Evolutionary conservation across 805 yeast species (phyloP).

Genomic region (Starmerella apicola): DNA sequence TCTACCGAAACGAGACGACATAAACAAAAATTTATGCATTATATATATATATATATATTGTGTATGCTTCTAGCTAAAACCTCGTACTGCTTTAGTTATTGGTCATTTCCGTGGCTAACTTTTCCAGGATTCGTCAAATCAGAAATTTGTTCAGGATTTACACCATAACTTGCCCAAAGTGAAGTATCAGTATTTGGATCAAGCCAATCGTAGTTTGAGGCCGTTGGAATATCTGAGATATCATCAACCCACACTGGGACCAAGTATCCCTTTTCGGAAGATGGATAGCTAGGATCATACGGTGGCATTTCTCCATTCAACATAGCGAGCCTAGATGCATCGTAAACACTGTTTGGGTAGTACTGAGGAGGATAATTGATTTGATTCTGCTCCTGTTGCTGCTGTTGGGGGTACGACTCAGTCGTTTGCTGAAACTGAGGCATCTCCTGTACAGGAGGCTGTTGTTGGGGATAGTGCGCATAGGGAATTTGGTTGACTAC

Average conservation of each 20-base stretch:
- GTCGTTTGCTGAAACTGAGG: no score
- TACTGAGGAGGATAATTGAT: background rate
- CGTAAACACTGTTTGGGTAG: background rate
- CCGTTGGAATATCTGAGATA: background rate
- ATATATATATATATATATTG: no score
- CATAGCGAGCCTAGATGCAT: background rate
- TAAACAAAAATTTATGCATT: no score
- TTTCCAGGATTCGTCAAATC: background rate
- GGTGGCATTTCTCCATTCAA: conserved; percentile 5
- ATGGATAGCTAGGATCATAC: conserved; percentile 3
- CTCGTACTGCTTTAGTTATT: no score
- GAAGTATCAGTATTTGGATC: conserved; percentile 2
- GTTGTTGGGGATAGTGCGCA: no score
- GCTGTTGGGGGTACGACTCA: no score
- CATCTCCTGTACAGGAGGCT: no score
- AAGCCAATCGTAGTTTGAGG: conserved; percentile 1
- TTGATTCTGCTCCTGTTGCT: no score
- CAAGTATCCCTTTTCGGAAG: conserved; percentile 5
- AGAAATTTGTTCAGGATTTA: background rate
- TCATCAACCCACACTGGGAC: conserved; percentile 9
- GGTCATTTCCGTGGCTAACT: no score
- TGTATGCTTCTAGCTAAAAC: no score
- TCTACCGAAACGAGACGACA: no score
- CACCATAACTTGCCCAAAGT: background rate
- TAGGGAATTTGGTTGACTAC: no score